phyloP scores from a whole-genome alignment of 768 basidiomycete genomes.

The Phlebiopsis gigantea region DNA sequence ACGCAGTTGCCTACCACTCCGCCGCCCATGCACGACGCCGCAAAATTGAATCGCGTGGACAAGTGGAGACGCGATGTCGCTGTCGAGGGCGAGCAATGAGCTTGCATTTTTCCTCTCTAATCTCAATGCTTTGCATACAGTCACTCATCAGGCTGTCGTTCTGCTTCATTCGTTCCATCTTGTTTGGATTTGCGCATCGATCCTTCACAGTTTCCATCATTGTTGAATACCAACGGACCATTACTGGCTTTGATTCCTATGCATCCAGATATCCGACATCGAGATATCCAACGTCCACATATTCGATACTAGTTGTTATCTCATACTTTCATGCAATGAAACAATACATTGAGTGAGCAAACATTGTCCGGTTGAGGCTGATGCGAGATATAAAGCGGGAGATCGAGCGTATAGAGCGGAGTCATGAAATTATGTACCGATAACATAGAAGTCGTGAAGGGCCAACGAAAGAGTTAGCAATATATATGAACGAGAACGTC shows the following conservation, averaged over 20 bases:
- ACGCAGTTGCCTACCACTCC: slow-evolving; percentile 46
- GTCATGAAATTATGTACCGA: neutral
- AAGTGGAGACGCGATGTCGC: slow-evolving; percentile 78
- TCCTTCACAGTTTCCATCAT: neutral
- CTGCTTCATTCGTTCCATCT: neutral
- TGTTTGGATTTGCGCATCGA: slow-evolving; percentile 8
- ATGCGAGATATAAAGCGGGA: slow-evolving; percentile 5
- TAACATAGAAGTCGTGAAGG: slow-evolving; percentile 1
- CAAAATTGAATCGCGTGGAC: slow-evolving; percentile 69
- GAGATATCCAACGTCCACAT: too few relatives aligned
- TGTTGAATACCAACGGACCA: slow-evolving; percentile 18
- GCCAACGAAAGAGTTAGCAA: neutral
- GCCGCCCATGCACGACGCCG: slow-evolving; percentile 57
- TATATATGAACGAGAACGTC: slow-evolving; percentile 18
- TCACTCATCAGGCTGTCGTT: too few relatives aligned
- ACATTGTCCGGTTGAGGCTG: slow-evolving; percentile 1
- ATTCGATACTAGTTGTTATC: slow-evolving; percentile 3
- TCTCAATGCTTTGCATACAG: neutral
- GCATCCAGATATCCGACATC: slow-evolving; percentile 8
- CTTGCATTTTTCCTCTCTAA: neutral
- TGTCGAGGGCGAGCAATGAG: slow-evolving; percentile 50
- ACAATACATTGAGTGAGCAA: slow-evolving; percentile 17
- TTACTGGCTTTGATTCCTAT: slow-evolving; percentile 5
- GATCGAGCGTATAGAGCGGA: neutral
- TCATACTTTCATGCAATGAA: slow-evolving; percentile 15